Percentiles rank a stretch among this genome's conserved stretches.
Conservation (phyloP, 2,329 filamentous ascomycete species). For the Fusarium chlamydosporum region DNA sequence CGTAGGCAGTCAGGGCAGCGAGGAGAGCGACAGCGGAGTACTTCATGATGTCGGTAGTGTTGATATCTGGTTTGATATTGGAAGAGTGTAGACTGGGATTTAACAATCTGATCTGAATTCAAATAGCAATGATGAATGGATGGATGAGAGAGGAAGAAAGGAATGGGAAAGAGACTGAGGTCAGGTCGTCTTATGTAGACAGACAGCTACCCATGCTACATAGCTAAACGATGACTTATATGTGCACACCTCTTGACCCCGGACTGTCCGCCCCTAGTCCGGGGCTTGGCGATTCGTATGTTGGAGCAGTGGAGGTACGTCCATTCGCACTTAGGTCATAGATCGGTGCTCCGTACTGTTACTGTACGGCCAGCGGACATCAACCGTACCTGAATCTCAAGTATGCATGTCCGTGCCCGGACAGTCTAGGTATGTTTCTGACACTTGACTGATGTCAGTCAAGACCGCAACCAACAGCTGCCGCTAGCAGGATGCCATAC, state of each 20-base stretch:
- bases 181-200: slow-evolving; percentile 42
- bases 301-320: slow-evolving; percentile 28
- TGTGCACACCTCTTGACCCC: slow-evolving; percentile 35
- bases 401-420: slow-evolving; percentile 22
- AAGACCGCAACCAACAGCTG: slow-evolving; percentile 12
- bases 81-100: slow-evolving; percentile 22
- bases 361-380: slow-evolving; percentile 1
- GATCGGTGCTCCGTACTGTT: slow-evolving; percentile 17
- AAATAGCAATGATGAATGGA: slow-evolving; percentile 27
- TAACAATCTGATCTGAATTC: slow-evolving; percentile 20
- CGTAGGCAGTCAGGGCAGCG: slow-evolving; percentile 52
- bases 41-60: slow-evolving; percentile 54
- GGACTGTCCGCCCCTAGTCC: slow-evolving; percentile 34
- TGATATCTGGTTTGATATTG: slow-evolving; percentile 19
- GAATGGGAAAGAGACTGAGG: slow-evolving; percentile 14
- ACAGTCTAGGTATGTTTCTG: slow-evolving; percentile 7
- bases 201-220: slow-evolving; percentile 30
- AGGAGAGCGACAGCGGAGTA: slow-evolving; percentile 54
- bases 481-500: slow-evolving; percentile 4
- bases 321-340: slow-evolving; percentile 32
- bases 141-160: slow-evolving; percentile 6
- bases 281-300: slow-evolving; percentile 37
- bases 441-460: slow-evolving; percentile 35
- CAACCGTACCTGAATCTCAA: slow-evolving; percentile 10
- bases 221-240: slow-evolving; percentile 28